Conservation (phyloP, 2,329 filamentous ascomycete species). For the Diaporthe destruens region DNA sequence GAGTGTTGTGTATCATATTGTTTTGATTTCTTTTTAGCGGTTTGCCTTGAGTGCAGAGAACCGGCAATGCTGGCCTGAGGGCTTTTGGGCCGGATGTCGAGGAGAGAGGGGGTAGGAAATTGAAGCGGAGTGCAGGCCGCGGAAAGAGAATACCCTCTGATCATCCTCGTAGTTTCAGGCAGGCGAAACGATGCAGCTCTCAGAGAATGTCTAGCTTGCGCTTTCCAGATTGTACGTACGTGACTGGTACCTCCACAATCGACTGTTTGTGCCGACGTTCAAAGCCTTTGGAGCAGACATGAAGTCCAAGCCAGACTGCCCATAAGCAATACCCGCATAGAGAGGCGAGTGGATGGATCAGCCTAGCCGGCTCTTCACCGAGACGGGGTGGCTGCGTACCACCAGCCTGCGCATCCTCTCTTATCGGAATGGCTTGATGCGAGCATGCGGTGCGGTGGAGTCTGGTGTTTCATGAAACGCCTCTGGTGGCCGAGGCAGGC, state of each 20-base stretch:
- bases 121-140: constrained; percentile 43
- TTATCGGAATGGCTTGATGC: neutral
- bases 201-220: neutral
- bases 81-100: constrained; percentile 14
- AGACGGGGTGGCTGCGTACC: neutral
- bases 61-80: constrained; percentile 1
- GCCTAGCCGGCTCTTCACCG: neutral
- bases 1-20: constrained; percentile 34
- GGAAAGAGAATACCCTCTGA: constrained; percentile 28
- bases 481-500: neutral
- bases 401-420: neutral
- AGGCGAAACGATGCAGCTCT: constrained; percentile 30
- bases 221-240: neutral
- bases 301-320: neutral
- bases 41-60: neutral
- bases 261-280: neutral
- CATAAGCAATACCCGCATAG: neutral
- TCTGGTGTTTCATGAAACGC: constrained; percentile 9
- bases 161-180: constrained; percentile 18
- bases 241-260: neutral
- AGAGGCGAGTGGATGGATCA: neutral
- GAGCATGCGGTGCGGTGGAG: neutral
- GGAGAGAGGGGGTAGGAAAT: constrained; percentile 22
- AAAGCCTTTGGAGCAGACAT: neutral
- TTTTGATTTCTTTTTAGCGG: constrained; percentile 5